These are phyloP conservation scores for Suillus fuscotomentosus DNA, from an alignment of 768 basidiomycete species.

Conservation along the genomic window DNA sequence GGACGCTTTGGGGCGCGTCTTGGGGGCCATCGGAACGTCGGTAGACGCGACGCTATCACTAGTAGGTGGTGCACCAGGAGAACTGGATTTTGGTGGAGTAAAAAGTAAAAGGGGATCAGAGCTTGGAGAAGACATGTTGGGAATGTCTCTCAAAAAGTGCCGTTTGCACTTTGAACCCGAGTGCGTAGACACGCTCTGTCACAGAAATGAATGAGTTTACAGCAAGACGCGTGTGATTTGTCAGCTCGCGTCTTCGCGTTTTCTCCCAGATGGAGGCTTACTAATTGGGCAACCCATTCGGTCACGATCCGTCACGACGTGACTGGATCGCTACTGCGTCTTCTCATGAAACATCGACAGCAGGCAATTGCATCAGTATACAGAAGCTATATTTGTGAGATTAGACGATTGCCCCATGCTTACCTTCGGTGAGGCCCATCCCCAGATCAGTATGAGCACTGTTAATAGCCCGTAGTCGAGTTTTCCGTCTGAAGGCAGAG, in stretches of 20 bases:
- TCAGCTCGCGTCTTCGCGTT: neutral
- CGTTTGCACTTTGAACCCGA: neutral
- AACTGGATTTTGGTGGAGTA: slow-evolving; percentile 11
- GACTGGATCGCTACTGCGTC: too few species aligned
- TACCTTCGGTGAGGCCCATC: slow-evolving; percentile 42
- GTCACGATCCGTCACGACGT: too few species aligned
- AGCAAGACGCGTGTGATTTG: slow-evolving; percentile 2
- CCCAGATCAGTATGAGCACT: neutral
- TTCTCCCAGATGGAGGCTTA: too few species aligned
- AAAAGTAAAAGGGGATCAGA: slow-evolving; percentile 18
- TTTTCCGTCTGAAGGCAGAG: slow-evolving; percentile 58
- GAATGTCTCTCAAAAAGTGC: neutral
- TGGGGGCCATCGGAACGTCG: slow-evolving; percentile 1
- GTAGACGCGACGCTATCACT: slow-evolving; percentile 6
- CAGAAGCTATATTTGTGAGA: slow-evolving; percentile 40
- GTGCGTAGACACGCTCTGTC: slow-evolving; percentile 15
- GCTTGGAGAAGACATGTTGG: slow-evolving; percentile 15
- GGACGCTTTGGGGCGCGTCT: slow-evolving; percentile 11
- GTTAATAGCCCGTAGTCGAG: slow-evolving; percentile 43
- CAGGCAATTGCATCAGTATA: slow-evolving; percentile 32
- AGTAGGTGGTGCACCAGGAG: slow-evolving; percentile 12
- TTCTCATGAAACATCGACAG: slow-evolving; percentile 2
- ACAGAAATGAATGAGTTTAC: neutral
- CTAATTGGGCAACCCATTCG: too few species aligned
- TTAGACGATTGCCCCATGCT: slow-evolving; percentile 40